Percentiles rank a stretch among this genome's conserved stretches.
phyloP scores from a whole-genome alignment of 148 eudicot genomes.

The Diospyros lotus region DNA sequence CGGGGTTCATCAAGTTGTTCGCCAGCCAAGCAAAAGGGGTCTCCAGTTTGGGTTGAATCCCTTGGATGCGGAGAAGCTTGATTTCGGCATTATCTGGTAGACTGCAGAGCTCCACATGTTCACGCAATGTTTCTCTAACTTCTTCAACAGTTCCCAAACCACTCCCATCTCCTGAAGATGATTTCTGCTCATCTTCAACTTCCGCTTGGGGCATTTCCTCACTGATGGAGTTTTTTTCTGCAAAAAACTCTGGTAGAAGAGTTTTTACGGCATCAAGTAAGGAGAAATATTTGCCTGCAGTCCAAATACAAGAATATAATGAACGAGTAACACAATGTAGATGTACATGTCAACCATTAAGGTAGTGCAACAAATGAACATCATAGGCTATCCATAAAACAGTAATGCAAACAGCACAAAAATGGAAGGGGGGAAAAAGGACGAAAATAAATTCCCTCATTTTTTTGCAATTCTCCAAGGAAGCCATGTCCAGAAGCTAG shows the following conservation, averaged over 20 bases:
- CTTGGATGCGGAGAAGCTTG: constrained; percentile 81
- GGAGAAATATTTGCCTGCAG: constrained; percentile 62
- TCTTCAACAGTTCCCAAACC: constrained; percentile 26
- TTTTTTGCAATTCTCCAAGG: no score
- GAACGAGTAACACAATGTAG: no score
- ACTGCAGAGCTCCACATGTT: constrained; percentile 16
- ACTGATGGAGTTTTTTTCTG: constrained; percentile 16
- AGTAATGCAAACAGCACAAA: no score
- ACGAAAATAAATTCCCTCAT: no score
- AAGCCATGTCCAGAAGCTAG: no score
- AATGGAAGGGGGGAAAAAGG: no score
- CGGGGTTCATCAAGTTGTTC: constrained; percentile 74
- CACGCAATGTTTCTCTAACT: constrained; percentile 20
- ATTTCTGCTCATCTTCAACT: constrained; percentile 24
- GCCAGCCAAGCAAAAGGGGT: constrained; percentile 89
- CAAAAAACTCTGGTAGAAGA: constrained; percentile 67
- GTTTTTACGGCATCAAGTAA: constrained; percentile 53
- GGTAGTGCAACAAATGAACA: no score
- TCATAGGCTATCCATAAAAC: no score
- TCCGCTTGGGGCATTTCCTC: constrained; percentile 23
- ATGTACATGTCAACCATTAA: no score
- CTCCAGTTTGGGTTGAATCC: constrained; percentile 61
- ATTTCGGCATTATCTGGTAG: constrained; percentile 30
- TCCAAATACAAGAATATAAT: background rate
- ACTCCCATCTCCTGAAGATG: constrained; percentile 33